Percentiles rank a stretch among this genome's conserved stretches.
Conservation (phyloP, 768 basidiomycete genomes). For the Aureoboletus auriporus region DNA sequence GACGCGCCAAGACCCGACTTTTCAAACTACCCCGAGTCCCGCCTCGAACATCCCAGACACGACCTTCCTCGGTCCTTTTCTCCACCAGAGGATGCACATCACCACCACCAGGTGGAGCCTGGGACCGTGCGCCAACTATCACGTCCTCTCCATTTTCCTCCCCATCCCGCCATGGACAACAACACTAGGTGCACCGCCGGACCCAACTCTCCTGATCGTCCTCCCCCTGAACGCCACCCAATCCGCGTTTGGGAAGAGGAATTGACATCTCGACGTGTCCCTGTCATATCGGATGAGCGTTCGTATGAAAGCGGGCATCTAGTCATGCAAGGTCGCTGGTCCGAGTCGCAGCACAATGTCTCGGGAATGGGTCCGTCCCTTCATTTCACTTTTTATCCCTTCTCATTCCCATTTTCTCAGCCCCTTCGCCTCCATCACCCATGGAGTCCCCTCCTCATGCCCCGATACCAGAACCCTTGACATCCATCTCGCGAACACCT, state of each 20-base stretch:
- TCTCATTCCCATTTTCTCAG: constrained; percentile 10
- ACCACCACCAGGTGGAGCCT: not conserved
- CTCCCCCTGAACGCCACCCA: constrained; percentile 17
- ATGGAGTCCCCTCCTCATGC: not conserved
- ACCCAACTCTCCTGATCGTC: not conserved
- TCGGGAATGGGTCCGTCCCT: constrained; percentile 8
- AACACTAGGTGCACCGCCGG: no score
- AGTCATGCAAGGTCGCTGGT: not conserved
- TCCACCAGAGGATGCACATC: constrained; percentile 5
- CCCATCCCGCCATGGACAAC: not conserved
- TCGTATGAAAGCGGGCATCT: not conserved
- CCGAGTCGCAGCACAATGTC: not conserved
- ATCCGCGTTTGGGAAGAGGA: constrained; percentile 27
- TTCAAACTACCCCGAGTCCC: constrained; percentile 14
- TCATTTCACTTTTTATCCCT: not conserved
- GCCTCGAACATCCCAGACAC: constrained; percentile 7
- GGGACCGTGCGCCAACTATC: constrained; percentile 5
- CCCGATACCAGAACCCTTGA: not conserved
- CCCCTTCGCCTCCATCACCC: not conserved
- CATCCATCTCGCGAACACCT: not conserved
- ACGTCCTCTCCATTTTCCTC: constrained; percentile 3
- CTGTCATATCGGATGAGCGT: not conserved
- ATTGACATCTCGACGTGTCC: constrained; percentile 10
- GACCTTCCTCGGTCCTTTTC: constrained; percentile 2
- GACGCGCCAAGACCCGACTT: constrained; percentile 10